A percentile compares a stretch with the other conserved stretches of the same genome.
These are phyloP conservation scores for Chrysanthemum lavandulifolium DNA, from an alignment of 129 eudicot genomes.

Conservation along the genomic window DNA sequence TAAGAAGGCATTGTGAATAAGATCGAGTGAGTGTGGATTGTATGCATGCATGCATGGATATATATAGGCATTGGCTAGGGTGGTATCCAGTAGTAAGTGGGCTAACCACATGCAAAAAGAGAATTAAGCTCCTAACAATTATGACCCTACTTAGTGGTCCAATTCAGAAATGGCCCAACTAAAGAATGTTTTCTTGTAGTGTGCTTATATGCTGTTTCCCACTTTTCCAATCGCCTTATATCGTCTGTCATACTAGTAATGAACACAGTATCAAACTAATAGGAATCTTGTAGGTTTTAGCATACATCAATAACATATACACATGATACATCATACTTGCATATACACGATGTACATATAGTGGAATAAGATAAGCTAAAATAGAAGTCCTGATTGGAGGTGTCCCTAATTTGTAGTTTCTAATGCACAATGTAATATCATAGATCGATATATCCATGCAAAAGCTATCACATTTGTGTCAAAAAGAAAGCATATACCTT, in stretches of 20 bases:
- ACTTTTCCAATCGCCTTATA: neutral
- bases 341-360: no score
- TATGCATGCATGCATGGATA: neutral
- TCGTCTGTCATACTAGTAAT: neutral
- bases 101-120: constrained; percentile 25
- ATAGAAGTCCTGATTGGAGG: no score
- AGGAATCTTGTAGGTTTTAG: constrained; percentile 17
- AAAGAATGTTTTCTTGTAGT: neutral
- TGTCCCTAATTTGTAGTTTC: no score
- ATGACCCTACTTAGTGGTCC: constrained; percentile 23
- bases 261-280: no score
- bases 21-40: neutral
- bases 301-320: no score
- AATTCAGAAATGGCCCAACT: constrained; percentile 2
- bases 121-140: neutral
- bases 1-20: constrained; percentile 30
- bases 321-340: no score
- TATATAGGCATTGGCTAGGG: constrained; percentile 18
- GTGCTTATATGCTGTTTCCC: constrained; percentile 15
- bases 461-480: no score
- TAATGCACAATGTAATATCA: no score
- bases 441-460: no score
- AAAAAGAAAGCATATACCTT: no score
- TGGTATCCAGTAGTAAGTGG: constrained; percentile 10
- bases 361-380: no score